A percentile compares a stretch with the other conserved stretches of the same genome.
These are phyloP conservation scores for Spathaspora girioi DNA, from an alignment of 805 yeast genomes.

Conservation along the genomic window DNA sequence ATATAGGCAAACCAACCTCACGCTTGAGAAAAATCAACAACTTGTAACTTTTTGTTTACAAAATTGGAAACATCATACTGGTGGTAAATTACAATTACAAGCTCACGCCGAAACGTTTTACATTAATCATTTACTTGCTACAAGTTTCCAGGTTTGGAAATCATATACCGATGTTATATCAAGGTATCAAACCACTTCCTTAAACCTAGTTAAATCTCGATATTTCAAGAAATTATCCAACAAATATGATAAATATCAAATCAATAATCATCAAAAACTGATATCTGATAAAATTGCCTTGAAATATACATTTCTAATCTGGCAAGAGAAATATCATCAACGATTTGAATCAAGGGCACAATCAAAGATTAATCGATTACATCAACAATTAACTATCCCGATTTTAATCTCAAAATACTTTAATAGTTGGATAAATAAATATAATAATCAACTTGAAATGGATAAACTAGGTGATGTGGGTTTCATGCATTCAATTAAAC, in stretches of 20 bases:
- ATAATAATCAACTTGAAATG: conserved; percentile 7
- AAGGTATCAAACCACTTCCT: neutral
- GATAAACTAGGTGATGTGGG: conserved; percentile 4
- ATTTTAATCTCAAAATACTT: conserved; percentile 10
- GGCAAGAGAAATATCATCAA: conserved; percentile 20
- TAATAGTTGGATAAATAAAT: conserved; percentile 18
- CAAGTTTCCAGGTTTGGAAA: neutral
- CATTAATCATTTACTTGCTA: too few species aligned
- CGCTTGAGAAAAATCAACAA: neutral
- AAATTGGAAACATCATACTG: neutral
- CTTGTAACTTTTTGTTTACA: neutral
- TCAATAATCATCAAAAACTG: neutral
- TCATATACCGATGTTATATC: neutral
- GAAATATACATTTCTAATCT: conserved; percentile 7
- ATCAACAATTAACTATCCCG: conserved; percentile 11
- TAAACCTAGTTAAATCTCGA: neutral
- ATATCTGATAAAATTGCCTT: conserved; percentile 1
- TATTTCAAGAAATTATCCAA: conserved; percentile 7
- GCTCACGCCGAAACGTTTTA: too few species aligned
- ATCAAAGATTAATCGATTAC: conserved; percentile 16
- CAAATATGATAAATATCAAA: neutral
- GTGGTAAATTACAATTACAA: too few species aligned
- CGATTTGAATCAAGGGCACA: conserved; percentile 18
- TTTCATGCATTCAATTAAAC: conserved; percentile 4
- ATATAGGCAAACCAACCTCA: neutral